Conservation (phyloP, 1,139 yeast species). For the Kurtzmaniella quercitrusa region DNA sequence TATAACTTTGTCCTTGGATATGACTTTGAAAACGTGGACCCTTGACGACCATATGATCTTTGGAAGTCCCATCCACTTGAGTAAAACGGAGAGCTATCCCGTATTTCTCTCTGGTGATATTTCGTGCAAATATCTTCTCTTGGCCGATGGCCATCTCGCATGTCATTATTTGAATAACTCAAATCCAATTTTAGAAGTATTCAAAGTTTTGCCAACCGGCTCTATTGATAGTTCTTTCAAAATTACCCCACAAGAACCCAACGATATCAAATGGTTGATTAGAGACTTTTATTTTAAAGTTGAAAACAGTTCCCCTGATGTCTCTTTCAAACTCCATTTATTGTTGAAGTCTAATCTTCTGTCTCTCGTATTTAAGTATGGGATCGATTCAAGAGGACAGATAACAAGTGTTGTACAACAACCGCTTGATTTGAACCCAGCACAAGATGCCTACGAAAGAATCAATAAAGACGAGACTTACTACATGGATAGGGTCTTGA, state of each 20-base stretch:
- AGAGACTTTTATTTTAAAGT: slow-evolving; percentile 32
- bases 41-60: slow-evolving; percentile 28
- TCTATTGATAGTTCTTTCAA: not conserved
- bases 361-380: slow-evolving; percentile 33
- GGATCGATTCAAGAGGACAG: slow-evolving; percentile 5
- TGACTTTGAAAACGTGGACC: slow-evolving; percentile 55
- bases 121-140: not conserved
- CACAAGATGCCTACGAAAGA: not conserved
- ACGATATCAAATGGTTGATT: slow-evolving; percentile 35
- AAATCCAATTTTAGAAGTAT: not conserved
- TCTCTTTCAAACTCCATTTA: slow-evolving; percentile 22
- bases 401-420: not conserved
- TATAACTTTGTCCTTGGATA: slow-evolving; percentile 40
- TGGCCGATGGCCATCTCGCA: slow-evolving; percentile 7
- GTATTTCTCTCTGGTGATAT: not conserved
- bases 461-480: slow-evolving; percentile 13
- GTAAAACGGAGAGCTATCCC: slow-evolving; percentile 7
- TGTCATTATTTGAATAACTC: not conserved
- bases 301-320: slow-evolving; percentile 8
- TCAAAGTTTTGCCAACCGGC: not conserved
- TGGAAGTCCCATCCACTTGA: slow-evolving; percentile 13
- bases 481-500: slow-evolving; percentile 41
- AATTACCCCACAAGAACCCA: not conserved
- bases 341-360: slow-evolving; percentile 66
- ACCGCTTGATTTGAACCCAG: not conserved